phyloP scores from a whole-genome alignment of 805 yeast species.

The Saccharomycopsis javanensis region DNA sequence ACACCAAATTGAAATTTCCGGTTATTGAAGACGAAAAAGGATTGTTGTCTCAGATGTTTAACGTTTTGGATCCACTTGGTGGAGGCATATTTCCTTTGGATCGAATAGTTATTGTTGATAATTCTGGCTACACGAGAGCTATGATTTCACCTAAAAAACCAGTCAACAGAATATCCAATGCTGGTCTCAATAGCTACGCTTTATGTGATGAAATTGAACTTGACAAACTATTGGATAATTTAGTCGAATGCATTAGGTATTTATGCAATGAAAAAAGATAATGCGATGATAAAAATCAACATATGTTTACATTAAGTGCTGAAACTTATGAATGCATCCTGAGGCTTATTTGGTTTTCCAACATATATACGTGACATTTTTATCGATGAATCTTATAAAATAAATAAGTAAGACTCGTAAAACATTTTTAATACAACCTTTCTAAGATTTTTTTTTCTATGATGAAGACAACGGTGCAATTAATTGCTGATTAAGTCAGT shows the following conservation, averaged over 20 bases:
- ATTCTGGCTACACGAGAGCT: slow-evolving; percentile 14
- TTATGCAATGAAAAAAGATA: background rate
- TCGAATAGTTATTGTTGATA: slow-evolving; percentile 24
- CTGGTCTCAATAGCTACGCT: background rate
- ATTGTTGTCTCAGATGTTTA: slow-evolving; percentile 21
- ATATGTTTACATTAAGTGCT: background rate
- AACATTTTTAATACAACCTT: no score
- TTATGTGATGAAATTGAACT: background rate
- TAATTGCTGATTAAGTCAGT: no score
- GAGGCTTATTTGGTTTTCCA: no score
- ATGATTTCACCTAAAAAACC: slow-evolving; percentile 1
- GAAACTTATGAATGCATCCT: background rate
- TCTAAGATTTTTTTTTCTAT: no score
- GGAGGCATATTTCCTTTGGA: slow-evolving; percentile 29
- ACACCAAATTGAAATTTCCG: slow-evolving; percentile 22
- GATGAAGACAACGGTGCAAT: background rate
- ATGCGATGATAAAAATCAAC: background rate
- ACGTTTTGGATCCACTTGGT: slow-evolving; percentile 28
- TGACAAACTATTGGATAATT: background rate
- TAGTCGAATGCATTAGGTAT: background rate
- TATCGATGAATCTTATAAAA: no score
- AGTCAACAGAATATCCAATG: background rate
- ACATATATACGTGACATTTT: background rate
- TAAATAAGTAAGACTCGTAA: no score
- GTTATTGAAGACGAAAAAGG: slow-evolving; percentile 25